Conservation (phyloP, 2,329 filamentous ascomycete species). For the Lasiodiplodia theobromae region DNA sequence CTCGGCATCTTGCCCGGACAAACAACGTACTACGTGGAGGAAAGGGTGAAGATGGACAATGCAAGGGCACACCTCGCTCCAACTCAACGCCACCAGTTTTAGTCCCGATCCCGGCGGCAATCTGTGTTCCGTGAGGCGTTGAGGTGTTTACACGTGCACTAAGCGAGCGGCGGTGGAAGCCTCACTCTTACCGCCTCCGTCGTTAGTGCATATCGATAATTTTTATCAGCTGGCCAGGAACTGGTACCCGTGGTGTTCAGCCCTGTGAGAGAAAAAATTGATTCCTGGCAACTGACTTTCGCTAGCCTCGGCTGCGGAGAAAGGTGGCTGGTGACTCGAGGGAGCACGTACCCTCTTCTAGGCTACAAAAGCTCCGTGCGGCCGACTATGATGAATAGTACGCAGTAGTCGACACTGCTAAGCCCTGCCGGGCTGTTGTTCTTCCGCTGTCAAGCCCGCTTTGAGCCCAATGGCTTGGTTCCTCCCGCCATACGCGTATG, state of each 20-base stretch:
- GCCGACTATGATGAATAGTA: not conserved
- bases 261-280: not conserved
- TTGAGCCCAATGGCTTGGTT: not conserved
- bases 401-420: not conserved
- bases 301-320: constrained; percentile 1
- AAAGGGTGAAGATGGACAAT: not conserved
- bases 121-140: not conserved
- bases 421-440: not conserved
- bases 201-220: constrained; percentile 33
- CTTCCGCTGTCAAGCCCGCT: constrained; percentile 38
- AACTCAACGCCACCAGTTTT: too few species aligned
- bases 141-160: constrained; percentile 59
- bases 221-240: not conserved
- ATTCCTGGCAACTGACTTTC: not conserved
- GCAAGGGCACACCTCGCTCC: too few species aligned
- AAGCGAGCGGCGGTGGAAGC: constrained; percentile 49
- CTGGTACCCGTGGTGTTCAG: not conserved
- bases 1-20: constrained; percentile 57
- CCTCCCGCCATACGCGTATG: not conserved
- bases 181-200: constrained; percentile 54
- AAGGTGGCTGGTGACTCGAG: not conserved
- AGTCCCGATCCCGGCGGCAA: too few species aligned
- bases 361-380: not conserved
- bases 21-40: constrained; percentile 52
- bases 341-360: not conserved